These are phyloP conservation scores for Cotoneaster glaucophyllus DNA, from an alignment of 306 rosid species.

Conservation along the genomic window DNA sequence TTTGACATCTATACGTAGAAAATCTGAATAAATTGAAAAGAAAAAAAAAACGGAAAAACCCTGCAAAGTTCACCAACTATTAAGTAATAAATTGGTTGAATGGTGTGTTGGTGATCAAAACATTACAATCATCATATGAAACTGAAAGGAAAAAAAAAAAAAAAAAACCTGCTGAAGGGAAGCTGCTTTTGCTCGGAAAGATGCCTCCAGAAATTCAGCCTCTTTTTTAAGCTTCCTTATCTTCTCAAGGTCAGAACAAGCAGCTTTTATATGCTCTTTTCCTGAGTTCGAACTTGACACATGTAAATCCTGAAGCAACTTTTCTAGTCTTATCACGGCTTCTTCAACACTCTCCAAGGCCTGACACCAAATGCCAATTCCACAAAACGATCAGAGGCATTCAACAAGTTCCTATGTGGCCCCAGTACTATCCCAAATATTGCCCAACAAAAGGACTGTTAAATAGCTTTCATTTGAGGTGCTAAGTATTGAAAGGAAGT, in stretches of 20 bases:
- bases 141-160: conserved; percentile 1
- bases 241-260: conserved; percentile 97
- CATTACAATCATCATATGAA: neutral
- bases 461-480: too few relatives aligned
- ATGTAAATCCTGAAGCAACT: conserved; percentile 87
- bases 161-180: conserved; percentile 66
- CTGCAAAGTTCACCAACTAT: neutral
- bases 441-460: neutral
- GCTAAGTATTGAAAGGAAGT: neutral
- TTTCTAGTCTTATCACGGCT: conserved; percentile 75
- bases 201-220: conserved; percentile 95
- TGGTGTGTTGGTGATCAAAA: neutral
- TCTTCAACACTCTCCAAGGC: conserved; percentile 92
- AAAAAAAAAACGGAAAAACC: neutral
- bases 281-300: conserved; percentile 72
- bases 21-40: neutral
- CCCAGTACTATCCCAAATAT: neutral
- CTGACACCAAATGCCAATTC: conserved; percentile 41
- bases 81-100: neutral
- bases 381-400: conserved; percentile 12
- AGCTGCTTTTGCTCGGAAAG: conserved; percentile 92
- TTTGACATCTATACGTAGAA: neutral
- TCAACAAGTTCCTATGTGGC: neutral
- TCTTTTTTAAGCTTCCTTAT: conserved; percentile 91
- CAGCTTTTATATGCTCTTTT: conserved; percentile 93